phyloP scores from a whole-genome alignment of 2,329 filamentous ascomycete genomes.

The Aspergillus vadensis region DNA sequence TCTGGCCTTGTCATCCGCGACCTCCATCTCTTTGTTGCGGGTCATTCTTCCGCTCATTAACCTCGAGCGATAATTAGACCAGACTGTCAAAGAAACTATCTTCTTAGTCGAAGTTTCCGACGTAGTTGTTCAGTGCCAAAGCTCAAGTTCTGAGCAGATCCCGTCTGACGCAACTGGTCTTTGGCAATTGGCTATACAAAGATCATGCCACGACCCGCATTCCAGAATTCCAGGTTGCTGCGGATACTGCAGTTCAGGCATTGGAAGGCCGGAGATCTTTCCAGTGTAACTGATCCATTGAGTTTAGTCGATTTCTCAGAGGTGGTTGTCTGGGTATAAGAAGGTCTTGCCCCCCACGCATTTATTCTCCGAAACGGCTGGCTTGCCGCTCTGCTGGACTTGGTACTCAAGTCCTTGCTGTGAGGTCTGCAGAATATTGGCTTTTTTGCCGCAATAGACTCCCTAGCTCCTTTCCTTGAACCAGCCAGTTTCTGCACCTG shows the following conservation, averaged over 20 bases:
- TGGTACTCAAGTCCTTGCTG: conserved; percentile 6
- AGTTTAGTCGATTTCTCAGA: not conserved
- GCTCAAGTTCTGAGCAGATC: too few relatives aligned
- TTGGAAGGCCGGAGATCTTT: not conserved
- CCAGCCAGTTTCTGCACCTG: too few relatives aligned
- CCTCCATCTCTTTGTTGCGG: not conserved
- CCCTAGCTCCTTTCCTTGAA: too few relatives aligned
- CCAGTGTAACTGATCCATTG: not conserved
- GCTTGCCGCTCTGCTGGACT: not conserved
- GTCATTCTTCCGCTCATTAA: not conserved
- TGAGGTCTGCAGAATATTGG: not conserved
- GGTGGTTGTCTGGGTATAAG: not conserved
- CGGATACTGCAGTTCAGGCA: conserved; percentile 11
- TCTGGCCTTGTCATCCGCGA: not conserved
- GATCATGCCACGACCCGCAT: conserved; percentile 20
- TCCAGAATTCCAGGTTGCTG: conserved; percentile 25
- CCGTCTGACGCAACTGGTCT: not conserved
- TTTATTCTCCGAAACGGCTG: conserved; percentile 13
- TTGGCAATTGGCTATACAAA: not conserved
- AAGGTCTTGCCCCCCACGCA: not conserved
- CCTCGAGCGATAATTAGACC: too few relatives aligned
- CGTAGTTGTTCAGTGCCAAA: too few relatives aligned
- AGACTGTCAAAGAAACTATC: too few relatives aligned
- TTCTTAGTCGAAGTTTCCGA: too few relatives aligned
- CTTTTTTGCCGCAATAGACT: too few relatives aligned